These are phyloP conservation scores for Diaporthe nobilis DNA, from an alignment of 2,329 filamentous ascomycete species.

Conservation along the genomic window DNA sequence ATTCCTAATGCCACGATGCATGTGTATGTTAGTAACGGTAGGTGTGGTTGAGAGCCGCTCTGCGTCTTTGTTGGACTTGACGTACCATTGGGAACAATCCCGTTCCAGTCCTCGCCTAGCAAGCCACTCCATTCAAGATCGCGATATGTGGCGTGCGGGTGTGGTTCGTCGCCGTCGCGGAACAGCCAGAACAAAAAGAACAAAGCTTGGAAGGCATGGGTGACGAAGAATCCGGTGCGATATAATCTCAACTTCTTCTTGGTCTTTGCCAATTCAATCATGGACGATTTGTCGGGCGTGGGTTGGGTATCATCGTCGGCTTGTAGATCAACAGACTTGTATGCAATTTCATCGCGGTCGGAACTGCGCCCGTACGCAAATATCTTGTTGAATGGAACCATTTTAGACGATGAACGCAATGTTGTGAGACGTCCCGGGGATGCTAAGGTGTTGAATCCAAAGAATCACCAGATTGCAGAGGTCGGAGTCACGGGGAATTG, in stretches of 20 bases:
- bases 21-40: background rate
- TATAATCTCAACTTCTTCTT: conserved; percentile 19
- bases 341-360: conserved; percentile 18
- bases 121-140: conserved; percentile 16
- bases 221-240: conserved; percentile 16
- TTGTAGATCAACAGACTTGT: conserved; percentile 23
- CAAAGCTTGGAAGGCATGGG: conserved; percentile 3
- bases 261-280: conserved; percentile 5
- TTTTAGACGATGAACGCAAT: background rate
- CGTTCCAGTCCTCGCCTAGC: conserved; percentile 24
- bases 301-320: background rate
- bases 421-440: background rate
- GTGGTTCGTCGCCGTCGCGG: background rate
- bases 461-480: background rate
- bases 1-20: conserved; percentile 6
- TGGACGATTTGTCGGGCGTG: background rate
- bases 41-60: background rate
- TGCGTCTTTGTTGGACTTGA: background rate
- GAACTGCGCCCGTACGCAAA: background rate
- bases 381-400: background rate
- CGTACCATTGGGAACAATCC: conserved; percentile 17
- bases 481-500: background rate
- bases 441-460: background rate
- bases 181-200: background rate
- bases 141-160: conserved; percentile 3